A percentile compares a stretch with the other conserved stretches of the same genome.
Conservation (phyloP, 2,329 filamentous ascomycete species). For the Didymella keratinophila region DNA sequence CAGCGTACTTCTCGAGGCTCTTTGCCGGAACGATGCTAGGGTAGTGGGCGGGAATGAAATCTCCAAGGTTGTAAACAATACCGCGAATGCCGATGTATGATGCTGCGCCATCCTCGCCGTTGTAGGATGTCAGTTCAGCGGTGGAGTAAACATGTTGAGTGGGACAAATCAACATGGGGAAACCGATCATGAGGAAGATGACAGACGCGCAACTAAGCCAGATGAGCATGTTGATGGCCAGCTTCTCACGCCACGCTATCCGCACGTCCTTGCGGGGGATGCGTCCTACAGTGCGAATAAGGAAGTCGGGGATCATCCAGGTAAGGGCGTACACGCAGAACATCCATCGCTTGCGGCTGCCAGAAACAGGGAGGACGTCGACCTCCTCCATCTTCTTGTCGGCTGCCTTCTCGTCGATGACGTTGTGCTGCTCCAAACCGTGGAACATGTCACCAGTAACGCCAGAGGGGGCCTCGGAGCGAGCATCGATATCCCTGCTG, state of each 20-base stretch:
- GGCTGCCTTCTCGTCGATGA: constrained; percentile 94
- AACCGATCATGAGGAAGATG: constrained; percentile 88
- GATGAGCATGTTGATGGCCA: constrained; percentile 97
- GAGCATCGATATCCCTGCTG: constrained; percentile 77
- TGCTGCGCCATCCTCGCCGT: constrained; percentile 72
- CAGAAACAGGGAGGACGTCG: constrained; percentile 79
- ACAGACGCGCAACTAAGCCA: constrained; percentile 83
- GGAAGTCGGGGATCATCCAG: constrained; percentile 85
- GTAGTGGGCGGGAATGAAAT: constrained; percentile 80
- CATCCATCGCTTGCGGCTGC: constrained; percentile 89
- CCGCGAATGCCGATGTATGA: constrained; percentile 86
- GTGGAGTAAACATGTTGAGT: constrained; percentile 87
- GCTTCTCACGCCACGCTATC: constrained; percentile 93
- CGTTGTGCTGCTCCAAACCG: constrained; percentile 90
- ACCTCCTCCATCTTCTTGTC: constrained; percentile 90
- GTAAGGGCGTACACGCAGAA: constrained; percentile 84
- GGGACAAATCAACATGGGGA: constrained; percentile 89
- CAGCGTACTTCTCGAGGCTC: constrained; percentile 79
- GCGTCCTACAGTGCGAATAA: constrained; percentile 76
- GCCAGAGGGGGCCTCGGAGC: constrained; percentile 94
- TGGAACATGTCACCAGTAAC: constrained; percentile 97
- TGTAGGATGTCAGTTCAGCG: constrained; percentile 73
- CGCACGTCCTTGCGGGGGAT: constrained; percentile 94
- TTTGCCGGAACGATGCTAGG: constrained; percentile 69
- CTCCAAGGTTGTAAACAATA: constrained; percentile 81